Evolutionary conservation across 306 rosid species (phyloP).

Genomic region (Corylus americana): DNA sequence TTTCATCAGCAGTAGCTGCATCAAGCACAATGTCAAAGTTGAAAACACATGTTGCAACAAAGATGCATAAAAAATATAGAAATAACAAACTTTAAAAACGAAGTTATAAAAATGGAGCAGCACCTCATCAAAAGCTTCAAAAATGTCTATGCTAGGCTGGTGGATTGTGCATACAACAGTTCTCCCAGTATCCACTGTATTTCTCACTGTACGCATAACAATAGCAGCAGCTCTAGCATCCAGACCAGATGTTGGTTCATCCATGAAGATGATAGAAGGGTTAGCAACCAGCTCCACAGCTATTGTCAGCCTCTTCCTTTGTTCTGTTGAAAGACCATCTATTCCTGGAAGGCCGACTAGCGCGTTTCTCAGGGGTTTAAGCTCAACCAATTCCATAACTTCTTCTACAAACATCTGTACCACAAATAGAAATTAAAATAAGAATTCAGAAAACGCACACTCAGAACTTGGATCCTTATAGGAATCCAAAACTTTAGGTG

Average conservation of each 20-base stretch:
- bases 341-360: constrained; percentile 85
- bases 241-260: constrained; percentile 89
- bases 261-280: constrained; percentile 91
- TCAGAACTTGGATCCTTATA: not conserved
- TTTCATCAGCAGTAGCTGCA: constrained; percentile 73
- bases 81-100: not conserved
- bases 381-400: constrained; percentile 73
- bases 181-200: constrained; percentile 81
- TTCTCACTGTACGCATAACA: constrained; percentile 86
- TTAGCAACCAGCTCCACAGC: constrained; percentile 90
- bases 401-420: constrained; percentile 63
- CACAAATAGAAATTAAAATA: not conserved
- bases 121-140: constrained; percentile 89
- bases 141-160: constrained; percentile 88
- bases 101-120: not conserved
- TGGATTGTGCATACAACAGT: constrained; percentile 93
- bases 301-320: constrained; percentile 84
- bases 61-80: not conserved
- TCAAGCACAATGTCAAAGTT: not conserved
- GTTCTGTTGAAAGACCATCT: constrained; percentile 81
- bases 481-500: not conserved
- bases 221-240: constrained; percentile 95
- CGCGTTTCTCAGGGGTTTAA: constrained; percentile 52
- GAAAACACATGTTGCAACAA: not conserved
- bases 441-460: not conserved